A percentile compares a stretch with the other conserved stretches of the same genome.
phyloP scores from a whole-genome alignment of 495 filamentous ascomycete genomes.

The Friedmanniomyces endolithicus region DNA sequence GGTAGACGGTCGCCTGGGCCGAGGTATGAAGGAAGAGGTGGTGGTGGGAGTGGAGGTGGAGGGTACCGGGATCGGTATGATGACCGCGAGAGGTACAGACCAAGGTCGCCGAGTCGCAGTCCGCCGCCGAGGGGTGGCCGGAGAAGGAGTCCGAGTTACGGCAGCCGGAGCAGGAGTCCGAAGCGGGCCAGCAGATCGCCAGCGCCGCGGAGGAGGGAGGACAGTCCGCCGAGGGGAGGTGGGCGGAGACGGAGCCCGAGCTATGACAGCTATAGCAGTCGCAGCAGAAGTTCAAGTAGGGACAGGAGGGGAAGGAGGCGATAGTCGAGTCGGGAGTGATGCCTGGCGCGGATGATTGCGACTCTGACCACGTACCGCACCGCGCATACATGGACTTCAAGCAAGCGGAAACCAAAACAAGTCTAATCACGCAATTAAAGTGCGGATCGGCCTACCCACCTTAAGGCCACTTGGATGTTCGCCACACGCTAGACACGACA shows the following conservation, averaged over 20 bases:
- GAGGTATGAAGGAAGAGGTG: constrained; percentile 22
- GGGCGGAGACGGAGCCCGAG: constrained; percentile 46
- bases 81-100: constrained; percentile 15
- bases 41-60: constrained; percentile 26
- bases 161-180: constrained; percentile 24
- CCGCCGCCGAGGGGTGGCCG: constrained; percentile 18
- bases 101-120: constrained; percentile 30
- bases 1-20: constrained; percentile 29
- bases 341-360: not conserved
- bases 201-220: not conserved
- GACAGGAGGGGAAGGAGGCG: constrained; percentile 23
- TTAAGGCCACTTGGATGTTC: too few species aligned
- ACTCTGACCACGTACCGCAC: not conserved
- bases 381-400: not conserved
- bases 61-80: constrained; percentile 26
- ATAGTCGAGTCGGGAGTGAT: not conserved
- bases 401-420: not conserved
- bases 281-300: constrained; percentile 32
- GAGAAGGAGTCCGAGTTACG: constrained; percentile 20
- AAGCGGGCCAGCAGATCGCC: constrained; percentile 25
- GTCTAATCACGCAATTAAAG: too few species aligned
- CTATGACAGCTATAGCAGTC: constrained; percentile 44
- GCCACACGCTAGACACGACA: too few species aligned
- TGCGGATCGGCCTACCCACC: too few species aligned
- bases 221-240: constrained; percentile 28